Evolutionary conservation across 306 rosid genomes (phyloP), one percentile per base, ranked within the genome.

Genomic region (Malus fusca): DNA sequence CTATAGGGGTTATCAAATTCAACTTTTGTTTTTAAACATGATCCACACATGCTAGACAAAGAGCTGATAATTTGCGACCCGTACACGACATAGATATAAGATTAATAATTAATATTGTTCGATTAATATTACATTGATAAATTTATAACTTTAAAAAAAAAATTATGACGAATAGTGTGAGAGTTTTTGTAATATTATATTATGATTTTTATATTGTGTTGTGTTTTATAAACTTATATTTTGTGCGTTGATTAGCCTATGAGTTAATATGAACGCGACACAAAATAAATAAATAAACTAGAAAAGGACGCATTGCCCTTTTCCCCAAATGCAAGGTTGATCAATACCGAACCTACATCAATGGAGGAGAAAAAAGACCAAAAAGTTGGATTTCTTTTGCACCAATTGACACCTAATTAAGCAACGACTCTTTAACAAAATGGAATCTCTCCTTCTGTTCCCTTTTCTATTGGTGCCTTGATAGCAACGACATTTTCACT

Each of bases 381-480:
- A 37, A 68, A 42, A 22, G 14, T 68, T 71, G 25, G n/a, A 40
- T 42, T 7, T 72, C 64, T 42, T 62, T 67, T 37, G 18, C 11
- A 11, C 2, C 15, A 72, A 66, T 37, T 59, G 21, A 12, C 44
- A 58, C 42, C 64, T 40, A 40, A 62, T 21, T 23, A 37, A 18
- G 52, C 52, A 33, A 60, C 71, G 53, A 85, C 58, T 79, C 66
- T 1, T 77, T 83, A 85, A 75, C 84, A 84, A 86, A 82, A 89
- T 43, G 78, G 86, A 86, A 84, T 86, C 83, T 87, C 33, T 67
- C 68, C 6, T 15, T 63, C 21, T 69, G 55, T 55, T n/a, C 46
- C 28, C 77, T 68, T 75, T 75, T 71, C 75, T 21, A 78, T 77
- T 72, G 66, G 82, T 86, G 88, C 90, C 79, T 85, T 26, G 90